Base-by-base conservation (phyloP, 352 stramenopile species). In the Plasmopara muralis region DNA sequence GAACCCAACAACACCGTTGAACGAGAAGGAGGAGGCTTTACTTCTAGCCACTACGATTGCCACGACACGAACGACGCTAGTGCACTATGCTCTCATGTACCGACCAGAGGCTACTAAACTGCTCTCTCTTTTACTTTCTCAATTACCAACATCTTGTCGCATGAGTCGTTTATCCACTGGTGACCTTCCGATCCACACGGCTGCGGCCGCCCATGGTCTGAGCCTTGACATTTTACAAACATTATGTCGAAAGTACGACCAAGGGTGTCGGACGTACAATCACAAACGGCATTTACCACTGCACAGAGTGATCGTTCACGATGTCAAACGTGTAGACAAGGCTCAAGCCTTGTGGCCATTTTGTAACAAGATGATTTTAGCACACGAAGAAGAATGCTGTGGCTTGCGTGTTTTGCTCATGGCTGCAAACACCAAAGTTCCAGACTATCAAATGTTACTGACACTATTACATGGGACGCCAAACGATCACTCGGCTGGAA, bases 1-100 rank as follows among this genome's bases (percentile, higher is more conserved):
- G 31, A 35, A 12, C 2, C 31, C 6, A 12, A 35, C 10, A 41
- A 9, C 10, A 15, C 6, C 9, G 3, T 29, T 12, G 1, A 25
- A 53, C 31, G 37, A 40, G 9, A 6, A 54, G 10, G 53, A 59
- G n/a, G 16, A 44, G 7, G 9, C 41, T 0, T n/a, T 62, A 5
- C 40, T 71, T 12, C 38, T 47, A 29, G 42, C 49, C 31, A 68
- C 56, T 12, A 78, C 64, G 16, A 68, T 85, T 28, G 8, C 29
- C 12, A 56, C 42, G 2, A 83, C 66, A 7, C 49, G 54, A 13
- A 81, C 64, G 16, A 84, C 78, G 6, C 55, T 87, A 12, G 49
- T 89, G 28, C 79, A 87, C 15, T 89, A 84, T 29, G 62, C 55
- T 9, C 46, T 87, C 6, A 45, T 87, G 0, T 72, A 87, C 48